phyloP scores from a whole-genome alignment of 495 filamentous ascomycete species.

The Corynascus novoguineensis region DNA sequence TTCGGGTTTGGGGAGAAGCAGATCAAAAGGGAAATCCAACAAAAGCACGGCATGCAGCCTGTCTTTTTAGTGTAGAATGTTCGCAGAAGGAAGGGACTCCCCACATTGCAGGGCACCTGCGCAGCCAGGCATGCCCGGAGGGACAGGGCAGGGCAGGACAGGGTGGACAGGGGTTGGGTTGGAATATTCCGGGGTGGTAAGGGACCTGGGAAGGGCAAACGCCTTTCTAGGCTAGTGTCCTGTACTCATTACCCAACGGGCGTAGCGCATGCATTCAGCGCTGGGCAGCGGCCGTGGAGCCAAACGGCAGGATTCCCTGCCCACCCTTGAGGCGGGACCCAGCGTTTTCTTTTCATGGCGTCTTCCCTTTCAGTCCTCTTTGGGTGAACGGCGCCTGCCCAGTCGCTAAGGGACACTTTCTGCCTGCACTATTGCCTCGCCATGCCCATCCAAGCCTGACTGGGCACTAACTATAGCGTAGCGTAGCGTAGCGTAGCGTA shows the following conservation, averaged over 20 bases:
- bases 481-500: too few relatives aligned
- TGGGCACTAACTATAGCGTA: background rate
- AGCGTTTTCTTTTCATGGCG: background rate
- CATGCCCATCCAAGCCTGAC: slow-evolving; percentile 5
- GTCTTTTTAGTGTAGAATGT: slow-evolving; percentile 23
- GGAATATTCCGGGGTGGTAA: background rate
- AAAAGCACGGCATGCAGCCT: slow-evolving; percentile 15
- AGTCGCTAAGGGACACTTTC: background rate
- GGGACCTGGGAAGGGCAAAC: too few relatives aligned
- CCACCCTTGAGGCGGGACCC: background rate
- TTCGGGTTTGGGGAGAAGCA: slow-evolving; percentile 8
- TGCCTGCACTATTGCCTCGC: slow-evolving; percentile 16
- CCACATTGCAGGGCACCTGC: too few relatives aligned
- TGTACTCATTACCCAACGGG: too few relatives aligned
- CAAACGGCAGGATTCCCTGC: background rate
- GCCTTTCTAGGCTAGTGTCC: too few relatives aligned
- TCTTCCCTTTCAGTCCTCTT: background rate
- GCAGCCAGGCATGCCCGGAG: too few relatives aligned
- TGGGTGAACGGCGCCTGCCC: background rate
- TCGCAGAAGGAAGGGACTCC: slow-evolving; percentile 13
- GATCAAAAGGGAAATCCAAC: slow-evolving; percentile 31
- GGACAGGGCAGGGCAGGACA: background rate
- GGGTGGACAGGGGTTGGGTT: background rate
- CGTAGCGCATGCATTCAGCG: background rate
- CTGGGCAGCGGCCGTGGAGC: background rate